A percentile compares a stretch with the other conserved stretches of the same genome.
Evolutionary conservation across 805 yeast genomes (phyloP).

Genomic region (Candida chilensis): DNA sequence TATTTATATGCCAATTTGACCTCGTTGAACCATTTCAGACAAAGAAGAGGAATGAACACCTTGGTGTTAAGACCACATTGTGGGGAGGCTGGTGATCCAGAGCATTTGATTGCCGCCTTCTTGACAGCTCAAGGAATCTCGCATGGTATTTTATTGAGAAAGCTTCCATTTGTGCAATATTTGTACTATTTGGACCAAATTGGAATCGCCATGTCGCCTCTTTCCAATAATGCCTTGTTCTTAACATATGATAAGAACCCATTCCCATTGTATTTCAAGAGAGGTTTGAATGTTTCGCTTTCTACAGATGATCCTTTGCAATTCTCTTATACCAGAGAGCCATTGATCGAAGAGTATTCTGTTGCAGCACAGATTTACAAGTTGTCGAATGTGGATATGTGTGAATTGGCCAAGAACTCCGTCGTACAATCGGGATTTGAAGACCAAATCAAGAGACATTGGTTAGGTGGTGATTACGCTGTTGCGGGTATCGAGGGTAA

Average conservation of each 20-base stretch:
- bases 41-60: slow-evolving; percentile 68
- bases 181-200: slow-evolving; percentile 89
- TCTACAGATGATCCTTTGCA: slow-evolving; percentile 98
- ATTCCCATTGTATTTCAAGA: slow-evolving; percentile 79
- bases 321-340: slow-evolving; percentile 94
- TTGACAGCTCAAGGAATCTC: slow-evolving; percentile 87
- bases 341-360: slow-evolving; percentile 93
- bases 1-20: slow-evolving; percentile 83
- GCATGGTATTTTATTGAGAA: slow-evolving; percentile 90
- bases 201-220: slow-evolving; percentile 97
- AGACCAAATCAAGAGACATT: slow-evolving; percentile 72
- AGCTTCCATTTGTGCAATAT: slow-evolving; percentile 92
- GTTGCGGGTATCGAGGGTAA: slow-evolving; percentile 67
- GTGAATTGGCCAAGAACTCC: slow-evolving; percentile 91
- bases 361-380: slow-evolving; percentile 98
- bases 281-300: slow-evolving; percentile 89
- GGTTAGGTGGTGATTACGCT: slow-evolving; percentile 72
- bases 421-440: slow-evolving; percentile 95
- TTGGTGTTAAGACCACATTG: slow-evolving; percentile 96
- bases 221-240: slow-evolving; percentile 92
- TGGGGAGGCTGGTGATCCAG: slow-evolving; percentile 99
- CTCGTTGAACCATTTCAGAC: slow-evolving; percentile 79
- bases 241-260: slow-evolving; percentile 97
- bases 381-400: slow-evolving; percentile 91
- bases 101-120: slow-evolving; percentile 86